A percentile compares a stretch with the other conserved stretches of the same genome.
These are phyloP conservation scores for Meira nashicola DNA, from an alignment of 1,284 basidiomycete species.

Conservation along the genomic window DNA sequence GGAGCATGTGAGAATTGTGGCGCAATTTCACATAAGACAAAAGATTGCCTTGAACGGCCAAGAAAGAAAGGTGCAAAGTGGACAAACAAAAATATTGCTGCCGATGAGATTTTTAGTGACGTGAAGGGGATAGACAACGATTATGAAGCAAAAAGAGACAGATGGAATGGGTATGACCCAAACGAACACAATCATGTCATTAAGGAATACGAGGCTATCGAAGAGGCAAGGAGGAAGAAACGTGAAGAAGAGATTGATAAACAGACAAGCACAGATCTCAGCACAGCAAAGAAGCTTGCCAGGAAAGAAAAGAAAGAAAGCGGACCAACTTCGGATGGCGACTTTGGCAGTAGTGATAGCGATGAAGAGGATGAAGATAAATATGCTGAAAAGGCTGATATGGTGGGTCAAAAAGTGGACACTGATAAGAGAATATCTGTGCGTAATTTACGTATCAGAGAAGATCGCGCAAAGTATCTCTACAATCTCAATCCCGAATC, in stretches of 20 bases:
- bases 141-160: constrained; percentile 90
- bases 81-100: constrained; percentile 80
- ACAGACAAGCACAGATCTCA: constrained; percentile 60
- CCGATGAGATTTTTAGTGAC: constrained; percentile 83
- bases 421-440: constrained; percentile 97
- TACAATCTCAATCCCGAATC: constrained; percentile 92
- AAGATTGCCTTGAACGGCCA: constrained; percentile 92
- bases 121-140: constrained; percentile 60
- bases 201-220: constrained; percentile 85
- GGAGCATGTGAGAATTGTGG: constrained; percentile 99
- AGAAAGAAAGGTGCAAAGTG: constrained; percentile 92
- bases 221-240: constrained; percentile 79
- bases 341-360: constrained; percentile 81
- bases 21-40: constrained; percentile 83
- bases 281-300: constrained; percentile 71
- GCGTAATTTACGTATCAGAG: constrained; percentile 93
- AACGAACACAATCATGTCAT: constrained; percentile 78
- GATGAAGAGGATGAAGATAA: constrained; percentile 51
- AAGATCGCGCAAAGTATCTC: constrained; percentile 98
- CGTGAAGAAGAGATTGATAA: constrained; percentile 96
- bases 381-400: constrained; percentile 94
- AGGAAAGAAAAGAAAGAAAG: constrained; percentile 62
- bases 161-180: constrained; percentile 98
- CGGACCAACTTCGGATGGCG: constrained; percentile 21
- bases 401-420: constrained; percentile 94